Evolutionary conservation across 345 rosid species (phyloP), one percentile per base, ranked within the genome.

Genomic region (Pistacia atlantica): DNA sequence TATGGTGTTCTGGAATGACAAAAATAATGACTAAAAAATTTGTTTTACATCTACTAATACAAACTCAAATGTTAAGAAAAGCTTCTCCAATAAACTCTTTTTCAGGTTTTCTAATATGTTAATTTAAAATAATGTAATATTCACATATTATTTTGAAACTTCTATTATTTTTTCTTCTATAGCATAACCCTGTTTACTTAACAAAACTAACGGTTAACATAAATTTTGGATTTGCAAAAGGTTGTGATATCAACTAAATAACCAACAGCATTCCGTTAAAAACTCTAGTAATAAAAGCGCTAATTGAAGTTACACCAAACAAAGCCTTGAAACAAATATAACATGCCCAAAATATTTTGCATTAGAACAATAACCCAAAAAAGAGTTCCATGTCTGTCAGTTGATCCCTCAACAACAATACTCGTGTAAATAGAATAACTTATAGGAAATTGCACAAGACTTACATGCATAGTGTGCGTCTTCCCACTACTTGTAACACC

Each of bases 401-500:
- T 11, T 25, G 18, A 56, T 33, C 11, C 60, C 33, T 35, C 33
- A 4, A 61, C 13, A 33, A 62, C 5, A 62, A 28, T 48, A 62
- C 12, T 51, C 2, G 51, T 46, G 46, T 7, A 42, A 2, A 69
- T 31, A 35, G 18, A 54, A 51, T 10, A 10, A 52, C 9, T 28
- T 51, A 10, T 33, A 33, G 60, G 48, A 31, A 73, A 73, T 11
- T 49, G 51, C 49, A 16, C 8, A 14, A 3, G 33, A 68, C 99
- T 85, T 92, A 92, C 99, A 81, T 97, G 99, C 98, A 94, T 97
- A 35, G 99, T 97, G 77, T 92, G 97, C 0, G 99, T 97, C 89
- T 97, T 94, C 73, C 99, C 99, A 87, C 99, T 97, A 64, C 99
- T 97, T 25, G 99, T 97, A 78, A 97, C 99, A 81, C 99, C 99